Base-by-base conservation (phyloP, 352 stramenopile species). In the Phytopythium ostracodes region DNA sequence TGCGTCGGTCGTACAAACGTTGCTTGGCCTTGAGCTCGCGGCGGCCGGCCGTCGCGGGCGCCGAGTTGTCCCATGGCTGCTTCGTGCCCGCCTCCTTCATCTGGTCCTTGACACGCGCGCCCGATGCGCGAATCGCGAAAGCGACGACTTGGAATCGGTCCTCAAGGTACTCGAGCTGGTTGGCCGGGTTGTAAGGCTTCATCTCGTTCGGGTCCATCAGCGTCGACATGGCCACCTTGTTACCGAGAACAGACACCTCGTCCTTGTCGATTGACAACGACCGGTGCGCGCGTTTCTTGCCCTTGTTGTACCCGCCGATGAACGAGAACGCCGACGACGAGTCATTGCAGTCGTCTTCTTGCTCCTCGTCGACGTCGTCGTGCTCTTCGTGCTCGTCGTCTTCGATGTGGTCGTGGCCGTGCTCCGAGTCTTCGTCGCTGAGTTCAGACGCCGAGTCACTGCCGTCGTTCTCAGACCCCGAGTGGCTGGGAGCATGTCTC, bases 11-110 rank as follows among this genome's bases (percentile, higher is more conserved):
- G 62, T 92, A 77, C 43, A 96, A 76, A 27, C 83, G 79, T 65
- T 93, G 79, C 75, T 96, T 96, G 12, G 88, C 88, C 66, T 93
- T 92, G 27, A 96, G 77, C 58, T 96, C 88, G 14, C 88, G 71
- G 35, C 81, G 70, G 2, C 88, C 84, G 7, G 85, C 84, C 10
- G 73, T 81, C 14, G 82, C 80, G 6, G 83, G 66, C 15, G 78
- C 72, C 6, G 77, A 93, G 36, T 73, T 78, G 51, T 90, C 83
- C 86, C 80, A 94, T 9, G 81, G 83, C 63, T 91, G 83, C 50
- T 92, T 93, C 7, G 84, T 92, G 22, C 80, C 84, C 24, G 87
- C 84, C 57, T 96, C 87, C 65, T 96, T 96, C 84, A 96, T 94
- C 66, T 93, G 83, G 60, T 93, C 84, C 66, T 96, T 96, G 38